Evolutionary conservation across 208 protist genomes (phyloP).

Genomic region (Leishmania major): DNA sequence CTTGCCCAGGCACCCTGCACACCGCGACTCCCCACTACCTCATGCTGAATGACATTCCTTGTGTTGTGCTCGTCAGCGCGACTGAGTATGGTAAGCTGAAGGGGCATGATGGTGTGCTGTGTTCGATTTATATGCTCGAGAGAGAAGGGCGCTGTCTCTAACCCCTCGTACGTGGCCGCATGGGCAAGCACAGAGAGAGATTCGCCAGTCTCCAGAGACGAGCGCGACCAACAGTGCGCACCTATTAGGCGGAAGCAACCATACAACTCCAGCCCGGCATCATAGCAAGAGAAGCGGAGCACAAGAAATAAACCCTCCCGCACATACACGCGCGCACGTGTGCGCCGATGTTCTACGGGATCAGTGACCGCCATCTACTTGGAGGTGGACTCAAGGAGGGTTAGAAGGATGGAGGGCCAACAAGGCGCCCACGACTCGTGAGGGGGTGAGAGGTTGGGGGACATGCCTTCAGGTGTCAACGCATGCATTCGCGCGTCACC

Average conservation of each 20-base stretch:
- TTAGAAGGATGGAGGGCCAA: neutral
- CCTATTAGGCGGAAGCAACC: neutral
- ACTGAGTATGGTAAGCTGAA: neutral
- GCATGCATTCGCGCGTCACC: neutral
- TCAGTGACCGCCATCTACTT: neutral
- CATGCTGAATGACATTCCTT: neutral
- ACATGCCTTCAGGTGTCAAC: neutral
- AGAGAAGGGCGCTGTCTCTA: neutral
- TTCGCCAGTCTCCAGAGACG: neutral
- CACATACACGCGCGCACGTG: neutral
- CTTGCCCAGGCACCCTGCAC: neutral
- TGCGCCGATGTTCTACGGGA: neutral
- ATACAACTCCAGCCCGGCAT: neutral
- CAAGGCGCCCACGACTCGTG: neutral
- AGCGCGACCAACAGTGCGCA: neutral
- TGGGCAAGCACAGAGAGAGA: neutral
- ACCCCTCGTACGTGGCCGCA: neutral
- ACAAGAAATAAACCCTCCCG: neutral
- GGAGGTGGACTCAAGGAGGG: neutral
- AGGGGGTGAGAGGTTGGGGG: neutral
- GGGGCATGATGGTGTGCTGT: neutral
- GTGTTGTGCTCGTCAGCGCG: neutral
- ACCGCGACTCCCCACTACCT: neutral
- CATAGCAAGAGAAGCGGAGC: neutral
- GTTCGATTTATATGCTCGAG: neutral